Percentiles rank a stretch among this genome's conserved stretches.
These are phyloP conservation scores for Cryptosporidium parvum DNA, from an alignment of 169 alveolate genomes.

Conservation along the genomic window DNA sequence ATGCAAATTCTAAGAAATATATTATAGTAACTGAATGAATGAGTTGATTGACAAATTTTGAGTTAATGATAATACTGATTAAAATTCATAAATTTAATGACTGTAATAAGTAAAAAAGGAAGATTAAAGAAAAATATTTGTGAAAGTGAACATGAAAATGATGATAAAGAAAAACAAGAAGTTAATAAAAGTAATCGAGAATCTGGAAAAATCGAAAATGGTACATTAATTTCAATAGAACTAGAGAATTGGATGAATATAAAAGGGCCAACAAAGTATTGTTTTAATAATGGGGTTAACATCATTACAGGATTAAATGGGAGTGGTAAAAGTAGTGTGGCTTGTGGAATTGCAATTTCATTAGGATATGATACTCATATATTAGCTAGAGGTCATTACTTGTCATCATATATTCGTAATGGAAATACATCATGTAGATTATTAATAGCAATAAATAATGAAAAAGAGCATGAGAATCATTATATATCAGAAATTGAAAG, in stretches of 20 bases:
- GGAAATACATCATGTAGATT: constrained; percentile 48
- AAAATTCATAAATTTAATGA: constrained; percentile 1
- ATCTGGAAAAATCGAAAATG: neutral
- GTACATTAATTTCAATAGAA: constrained; percentile 49
- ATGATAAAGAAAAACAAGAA: neutral
- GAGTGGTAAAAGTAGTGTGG: constrained; percentile 72
- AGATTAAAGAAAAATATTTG: neutral
- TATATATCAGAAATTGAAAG: constrained; percentile 33
- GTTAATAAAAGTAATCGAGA: neutral
- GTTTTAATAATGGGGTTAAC: constrained; percentile 36
- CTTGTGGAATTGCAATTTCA: constrained; percentile 61
- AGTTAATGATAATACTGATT: neutral
- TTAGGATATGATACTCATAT: constrained; percentile 68
- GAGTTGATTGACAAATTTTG: neutral
- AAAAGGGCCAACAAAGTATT: constrained; percentile 53
- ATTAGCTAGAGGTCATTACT: constrained; percentile 65
- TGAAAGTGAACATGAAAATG: neutral
- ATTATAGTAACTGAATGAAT: neutral
- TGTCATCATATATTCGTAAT: constrained; percentile 67
- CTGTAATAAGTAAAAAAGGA: neutral
- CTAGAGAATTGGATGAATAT: constrained; percentile 75
- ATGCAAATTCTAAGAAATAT: neutral
- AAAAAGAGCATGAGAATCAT: constrained; percentile 13
- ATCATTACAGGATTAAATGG: constrained; percentile 66
- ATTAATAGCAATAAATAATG: constrained; percentile 3